Percentiles rank a stretch among this genome's conserved stretches.
Conservation (phyloP, 1,139 yeast genomes). For the Kodamaea arcana region DNA sequence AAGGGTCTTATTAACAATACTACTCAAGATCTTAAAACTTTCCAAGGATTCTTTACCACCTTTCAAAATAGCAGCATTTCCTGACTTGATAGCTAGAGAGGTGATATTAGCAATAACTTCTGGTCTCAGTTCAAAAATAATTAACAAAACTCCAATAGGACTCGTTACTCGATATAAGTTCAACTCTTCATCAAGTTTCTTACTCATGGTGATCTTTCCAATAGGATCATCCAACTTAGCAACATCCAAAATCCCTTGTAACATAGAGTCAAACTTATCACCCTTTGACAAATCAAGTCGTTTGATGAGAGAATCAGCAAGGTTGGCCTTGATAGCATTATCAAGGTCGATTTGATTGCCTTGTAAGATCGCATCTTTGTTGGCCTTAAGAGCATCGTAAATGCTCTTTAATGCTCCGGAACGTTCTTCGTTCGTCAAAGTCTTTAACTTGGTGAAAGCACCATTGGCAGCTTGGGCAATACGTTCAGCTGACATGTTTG, state of each 20-base stretch:
- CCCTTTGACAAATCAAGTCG: slow-evolving; percentile 76
- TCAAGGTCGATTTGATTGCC: slow-evolving; percentile 77
- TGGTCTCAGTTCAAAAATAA: slow-evolving; percentile 95
- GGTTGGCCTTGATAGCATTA: slow-evolving; percentile 54
- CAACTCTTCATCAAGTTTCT: slow-evolving; percentile 81
- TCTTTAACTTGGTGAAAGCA: slow-evolving; percentile 78
- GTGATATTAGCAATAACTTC: slow-evolving; percentile 98
- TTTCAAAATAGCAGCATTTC: slow-evolving; percentile 91
- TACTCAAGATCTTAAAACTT: slow-evolving; percentile 81
- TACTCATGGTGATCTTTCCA: slow-evolving; percentile 78
- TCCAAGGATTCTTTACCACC: slow-evolving; percentile 93
- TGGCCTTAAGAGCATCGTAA: slow-evolving; percentile 57
- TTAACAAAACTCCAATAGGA: slow-evolving; percentile 90
- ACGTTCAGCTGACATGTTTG: slow-evolving; percentile 44
- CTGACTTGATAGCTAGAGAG: slow-evolving; percentile 92
- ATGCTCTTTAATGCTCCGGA: slow-evolving; percentile 69
- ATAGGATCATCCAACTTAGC: slow-evolving; percentile 86
- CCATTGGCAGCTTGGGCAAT: slow-evolving; percentile 76
- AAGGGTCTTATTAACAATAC: slow-evolving; percentile 61
- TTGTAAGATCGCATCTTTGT: slow-evolving; percentile 57
- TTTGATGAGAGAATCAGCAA: slow-evolving; percentile 70
- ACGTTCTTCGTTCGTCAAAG: slow-evolving; percentile 68
- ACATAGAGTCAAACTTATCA: slow-evolving; percentile 89
- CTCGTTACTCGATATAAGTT: slow-evolving; percentile 79
- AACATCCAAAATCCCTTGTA: slow-evolving; percentile 91